A percentile compares a stretch with the other conserved stretches of the same genome.
These are phyloP conservation scores for Psilocybe subaeruginosa DNA, from an alignment of 768 basidiomycete species.

Conservation along the genomic window DNA sequence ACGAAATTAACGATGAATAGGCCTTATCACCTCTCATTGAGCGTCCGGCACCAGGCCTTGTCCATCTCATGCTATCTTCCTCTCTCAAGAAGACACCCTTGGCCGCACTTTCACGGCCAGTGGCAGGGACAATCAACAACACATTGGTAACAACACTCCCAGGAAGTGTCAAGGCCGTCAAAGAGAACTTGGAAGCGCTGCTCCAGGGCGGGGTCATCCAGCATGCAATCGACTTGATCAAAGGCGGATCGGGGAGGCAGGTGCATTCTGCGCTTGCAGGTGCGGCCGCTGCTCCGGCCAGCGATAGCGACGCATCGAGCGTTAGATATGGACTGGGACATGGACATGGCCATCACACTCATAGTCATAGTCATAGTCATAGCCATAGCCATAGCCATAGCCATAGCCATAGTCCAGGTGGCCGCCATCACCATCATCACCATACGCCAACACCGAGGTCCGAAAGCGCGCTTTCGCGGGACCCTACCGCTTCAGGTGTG, in stretches of 20 bases:
- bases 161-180: slow-evolving; percentile 84
- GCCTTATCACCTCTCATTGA: slow-evolving; percentile 67
- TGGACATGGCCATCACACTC: slow-evolving; percentile 20
- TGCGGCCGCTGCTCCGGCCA: slow-evolving; percentile 24
- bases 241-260: slow-evolving; percentile 64
- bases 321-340: background rate
- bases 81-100: slow-evolving; percentile 78
- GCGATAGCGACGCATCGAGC: background rate
- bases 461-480: slow-evolving; percentile 54
- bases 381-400: slow-evolving; percentile 26
- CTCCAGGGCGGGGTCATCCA: slow-evolving; percentile 58
- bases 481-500: slow-evolving; percentile 70
- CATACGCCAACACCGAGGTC: slow-evolving; percentile 57
- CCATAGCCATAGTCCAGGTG: slow-evolving; percentile 27
- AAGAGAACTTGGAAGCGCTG: slow-evolving; percentile 71
- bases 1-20: slow-evolving; percentile 29
- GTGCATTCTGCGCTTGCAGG: slow-evolving; percentile 47
- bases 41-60: slow-evolving; percentile 69
- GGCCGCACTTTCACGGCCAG: slow-evolving; percentile 81
- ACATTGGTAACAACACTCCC: slow-evolving; percentile 82
- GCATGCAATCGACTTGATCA: slow-evolving; percentile 75
- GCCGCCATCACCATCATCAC: slow-evolving; percentile 38
- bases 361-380: slow-evolving; percentile 24
- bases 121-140: slow-evolving; percentile 71
- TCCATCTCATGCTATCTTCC: slow-evolving; percentile 69